A percentile compares a stretch with the other conserved stretches of the same genome.
phyloP scores from a whole-genome alignment of 169 alveolate genomes.

The Cyclospora cayetanensis region DNA sequence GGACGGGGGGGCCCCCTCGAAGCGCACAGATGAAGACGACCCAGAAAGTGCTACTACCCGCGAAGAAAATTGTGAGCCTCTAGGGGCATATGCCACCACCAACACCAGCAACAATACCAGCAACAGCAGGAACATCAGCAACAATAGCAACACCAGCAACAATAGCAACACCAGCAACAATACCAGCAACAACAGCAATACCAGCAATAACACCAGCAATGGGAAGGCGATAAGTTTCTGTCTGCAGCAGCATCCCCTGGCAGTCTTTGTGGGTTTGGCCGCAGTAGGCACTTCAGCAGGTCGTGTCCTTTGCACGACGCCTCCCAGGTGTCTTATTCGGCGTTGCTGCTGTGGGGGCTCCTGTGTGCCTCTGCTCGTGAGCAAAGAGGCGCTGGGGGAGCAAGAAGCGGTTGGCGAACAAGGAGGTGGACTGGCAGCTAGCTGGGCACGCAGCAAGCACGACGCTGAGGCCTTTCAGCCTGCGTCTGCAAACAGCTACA shows the following conservation, averaged over 20 bases:
- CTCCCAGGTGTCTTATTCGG: conserved; percentile 33
- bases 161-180: neutral
- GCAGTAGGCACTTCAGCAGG: conserved; percentile 32
- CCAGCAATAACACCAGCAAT: neutral
- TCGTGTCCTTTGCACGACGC: conserved; percentile 25
- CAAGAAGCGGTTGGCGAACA: neutral
- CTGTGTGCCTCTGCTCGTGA: neutral
- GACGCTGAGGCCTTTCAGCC: neutral
- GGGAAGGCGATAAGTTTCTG: conserved; percentile 42
- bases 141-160: neutral
- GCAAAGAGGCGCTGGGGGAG: neutral
- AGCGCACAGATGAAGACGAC: too few relatives aligned
- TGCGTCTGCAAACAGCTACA: neutral
- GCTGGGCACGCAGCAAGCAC: neutral
- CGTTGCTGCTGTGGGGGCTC: conserved; percentile 37
- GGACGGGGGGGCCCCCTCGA: neutral
- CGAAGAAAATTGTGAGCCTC: too few relatives aligned
- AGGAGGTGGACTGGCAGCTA: too few relatives aligned
- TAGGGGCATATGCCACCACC: too few relatives aligned
- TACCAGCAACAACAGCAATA: too few relatives aligned
- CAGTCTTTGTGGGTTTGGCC: conserved; percentile 17
- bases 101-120: neutral
- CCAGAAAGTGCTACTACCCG: too few relatives aligned
- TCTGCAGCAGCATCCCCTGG: conserved; percentile 34
- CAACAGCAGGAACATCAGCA: conserved; percentile 10